phyloP scores from a whole-genome alignment of 2,329 filamentous ascomycete genomes.

The Diatrype stigma region DNA sequence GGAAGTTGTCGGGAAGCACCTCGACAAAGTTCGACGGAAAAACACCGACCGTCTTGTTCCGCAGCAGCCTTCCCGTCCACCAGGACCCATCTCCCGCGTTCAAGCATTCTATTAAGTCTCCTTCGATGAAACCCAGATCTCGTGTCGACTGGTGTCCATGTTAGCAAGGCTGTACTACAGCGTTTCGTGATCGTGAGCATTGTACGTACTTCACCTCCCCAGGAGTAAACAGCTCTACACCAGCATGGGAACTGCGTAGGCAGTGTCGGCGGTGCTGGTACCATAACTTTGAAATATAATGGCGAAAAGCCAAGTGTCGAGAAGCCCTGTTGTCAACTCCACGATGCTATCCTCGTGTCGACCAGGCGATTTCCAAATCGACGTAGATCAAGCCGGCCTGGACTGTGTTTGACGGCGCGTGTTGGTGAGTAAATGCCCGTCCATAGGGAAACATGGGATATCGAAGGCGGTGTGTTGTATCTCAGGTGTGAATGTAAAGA shows the following conservation, averaged over 20 bases:
- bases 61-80: conserved; percentile 92
- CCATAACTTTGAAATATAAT: conserved; percentile 38
- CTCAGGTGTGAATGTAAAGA: not conserved
- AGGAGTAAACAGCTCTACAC: conserved; percentile 88
- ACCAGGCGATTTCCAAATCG: not conserved
- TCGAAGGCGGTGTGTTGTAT: not conserved
- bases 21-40: conserved; percentile 98
- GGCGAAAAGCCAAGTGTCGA: conserved; percentile 1
- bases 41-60: conserved; percentile 84
- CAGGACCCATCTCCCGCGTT: conserved; percentile 97
- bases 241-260: conserved; percentile 84
- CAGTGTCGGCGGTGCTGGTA: conserved; percentile 53
- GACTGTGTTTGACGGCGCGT: not conserved
- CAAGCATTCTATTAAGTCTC: conserved; percentile 94
- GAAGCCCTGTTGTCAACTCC: conserved; percentile 11
- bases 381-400: not conserved
- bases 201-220: conserved; percentile 72
- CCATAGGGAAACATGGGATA: not conserved
- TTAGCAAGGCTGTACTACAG: conserved; percentile 19
- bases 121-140: conserved; percentile 95
- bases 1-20: conserved; percentile 78
- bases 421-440: not conserved
- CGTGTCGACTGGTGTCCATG: conserved; percentile 63
- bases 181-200: conserved; percentile 1
- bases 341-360: conserved; percentile 12